These are phyloP conservation scores for Daldinia caldariorum DNA, from an alignment of 495 filamentous ascomycete genomes.

Conservation along the genomic window DNA sequence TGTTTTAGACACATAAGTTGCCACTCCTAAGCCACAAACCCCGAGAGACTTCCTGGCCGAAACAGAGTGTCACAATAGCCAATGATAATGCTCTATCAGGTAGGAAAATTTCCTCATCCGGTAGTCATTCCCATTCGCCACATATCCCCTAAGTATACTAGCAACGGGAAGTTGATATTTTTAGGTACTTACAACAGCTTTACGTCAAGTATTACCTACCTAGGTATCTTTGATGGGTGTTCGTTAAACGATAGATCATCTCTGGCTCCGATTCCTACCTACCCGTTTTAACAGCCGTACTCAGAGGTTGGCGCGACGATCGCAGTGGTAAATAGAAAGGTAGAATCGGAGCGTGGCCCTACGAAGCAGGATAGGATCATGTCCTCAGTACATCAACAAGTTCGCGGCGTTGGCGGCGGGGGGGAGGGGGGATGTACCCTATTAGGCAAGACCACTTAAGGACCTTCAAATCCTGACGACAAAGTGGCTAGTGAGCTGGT, in stretches of 20 bases:
- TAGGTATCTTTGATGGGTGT: neutral
- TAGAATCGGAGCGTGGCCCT: neutral
- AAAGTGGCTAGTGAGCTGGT: conserved; percentile 41
- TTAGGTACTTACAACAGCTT: neutral
- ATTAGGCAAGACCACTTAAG: conserved; percentile 14
- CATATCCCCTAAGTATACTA: neutral
- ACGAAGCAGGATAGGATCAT: conserved; percentile 2
- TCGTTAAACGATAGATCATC: conserved; percentile 4
- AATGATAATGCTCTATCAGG: conserved; percentile 30
- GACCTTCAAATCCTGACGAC: conserved; percentile 33
- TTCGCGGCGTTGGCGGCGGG: neutral
- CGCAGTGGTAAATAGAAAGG: conserved; percentile 5
- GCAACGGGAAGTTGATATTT: neutral
- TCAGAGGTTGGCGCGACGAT: conserved; percentile 31
- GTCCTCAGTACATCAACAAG: neutral
- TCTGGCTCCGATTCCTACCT: neutral
- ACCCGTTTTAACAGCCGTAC: conserved; percentile 4
- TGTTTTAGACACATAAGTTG: conserved; percentile 12
- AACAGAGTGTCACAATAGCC: conserved; percentile 16
- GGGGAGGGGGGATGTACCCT: no score
- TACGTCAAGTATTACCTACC: conserved; percentile 23
- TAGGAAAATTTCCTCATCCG: conserved; percentile 41
- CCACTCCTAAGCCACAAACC: conserved; percentile 31
- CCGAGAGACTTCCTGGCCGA: conserved; percentile 21
- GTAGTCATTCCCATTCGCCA: conserved; percentile 42